Evolutionary conservation across 176 grass and related monocot genomes (phyloP), one percentile per base, ranked within the genome.

Genomic region (Oryza meridionalis): DNA sequence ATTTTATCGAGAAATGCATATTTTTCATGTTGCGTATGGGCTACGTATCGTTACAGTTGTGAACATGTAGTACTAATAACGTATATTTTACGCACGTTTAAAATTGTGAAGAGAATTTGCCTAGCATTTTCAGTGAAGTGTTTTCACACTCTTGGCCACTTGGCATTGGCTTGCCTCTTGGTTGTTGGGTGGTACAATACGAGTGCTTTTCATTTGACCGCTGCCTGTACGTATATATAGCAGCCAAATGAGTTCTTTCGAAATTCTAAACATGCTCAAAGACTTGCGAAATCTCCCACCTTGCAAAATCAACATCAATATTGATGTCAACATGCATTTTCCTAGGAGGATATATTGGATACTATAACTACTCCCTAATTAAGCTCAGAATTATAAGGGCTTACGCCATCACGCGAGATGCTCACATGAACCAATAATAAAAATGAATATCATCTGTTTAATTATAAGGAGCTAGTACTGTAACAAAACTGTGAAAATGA

Each of bases 91-190:
- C 2, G 44, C 63, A 84, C 19, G 76, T 62, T 80, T 82, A n/a
- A 40, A 79, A 75, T 63, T 12, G 37, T 33, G 14, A 47, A n/a
- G 11, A n/a, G 26, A 80, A 80, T 19, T 11, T 75, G 42, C 69
- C 19, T 37, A 19, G 81, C 21, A 47, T 25, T 10, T 21, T 2
- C 37, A 2, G 4, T 4, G 35, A 45, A n/a, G 6, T 74, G 32
- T 17, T 77, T 53, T 40, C 65, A 9, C 65, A 9, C 40, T 11
- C 22, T 0, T 0, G 15, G 0, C 19, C 14, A 76, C 3, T 42
- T 25, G n/a, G 1, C 1, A 1, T 14, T 13, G 3, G 42, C 9
- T 26, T 76, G 31, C 26, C 17, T 21, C 49, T 40, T 0, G 21
- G 14, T 40, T 3, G 50, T n/a, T 22, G 27, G 17, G 42, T 50